A percentile compares a stretch with the other conserved stretches of the same genome.
Evolutionary conservation across 2,329 filamentous ascomycete genomes (phyloP).

Genomic region (Colletotrichum australisinense): DNA sequence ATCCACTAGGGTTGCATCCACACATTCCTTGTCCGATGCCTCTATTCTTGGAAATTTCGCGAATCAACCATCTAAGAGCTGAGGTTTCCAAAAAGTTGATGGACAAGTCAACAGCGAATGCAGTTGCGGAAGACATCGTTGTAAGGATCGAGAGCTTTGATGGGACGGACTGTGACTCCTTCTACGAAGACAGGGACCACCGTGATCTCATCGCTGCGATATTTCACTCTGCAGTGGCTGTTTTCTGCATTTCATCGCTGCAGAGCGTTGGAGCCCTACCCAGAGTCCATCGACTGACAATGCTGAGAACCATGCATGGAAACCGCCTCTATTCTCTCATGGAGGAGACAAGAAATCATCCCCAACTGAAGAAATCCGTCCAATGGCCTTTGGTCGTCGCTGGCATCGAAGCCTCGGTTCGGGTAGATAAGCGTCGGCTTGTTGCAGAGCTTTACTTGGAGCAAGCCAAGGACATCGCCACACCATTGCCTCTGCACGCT

Average conservation of each 20-base stretch:
- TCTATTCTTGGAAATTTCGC: constrained; percentile 47
- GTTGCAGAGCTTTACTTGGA: constrained; percentile 41
- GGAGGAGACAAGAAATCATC: constrained; percentile 26
- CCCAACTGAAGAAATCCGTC: constrained; percentile 39
- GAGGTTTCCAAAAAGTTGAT: constrained; percentile 32
- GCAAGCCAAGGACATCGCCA: constrained; percentile 43
- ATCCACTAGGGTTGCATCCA: constrained; percentile 33
- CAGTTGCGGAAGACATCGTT: constrained; percentile 5
- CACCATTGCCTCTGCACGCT: constrained; percentile 45
- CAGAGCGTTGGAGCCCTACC: constrained; percentile 46
- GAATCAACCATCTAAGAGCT: constrained; percentile 49
- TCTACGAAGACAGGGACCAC: constrained; percentile 38
- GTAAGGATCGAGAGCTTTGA: constrained; percentile 45
- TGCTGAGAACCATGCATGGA: constrained; percentile 24
- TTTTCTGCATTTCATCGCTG: constrained; percentile 52
- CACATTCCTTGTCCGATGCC: constrained; percentile 45
- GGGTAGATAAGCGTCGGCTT: constrained; percentile 37
- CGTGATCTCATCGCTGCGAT: constrained; percentile 43
- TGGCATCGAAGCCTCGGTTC: constrained; percentile 44
- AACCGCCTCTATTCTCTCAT: constrained; percentile 38
- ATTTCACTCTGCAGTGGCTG: constrained; percentile 44
- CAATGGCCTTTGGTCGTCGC: constrained; percentile 51
- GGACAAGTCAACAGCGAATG: constrained; percentile 20
- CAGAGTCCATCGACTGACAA: constrained; percentile 26
- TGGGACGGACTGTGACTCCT: constrained; percentile 42